Percentiles rank a stretch among this genome's conserved stretches.
Evolutionary conservation across 73 alveolate genomes (phyloP).

Genomic region (Paramecium octaurelia): DNA sequence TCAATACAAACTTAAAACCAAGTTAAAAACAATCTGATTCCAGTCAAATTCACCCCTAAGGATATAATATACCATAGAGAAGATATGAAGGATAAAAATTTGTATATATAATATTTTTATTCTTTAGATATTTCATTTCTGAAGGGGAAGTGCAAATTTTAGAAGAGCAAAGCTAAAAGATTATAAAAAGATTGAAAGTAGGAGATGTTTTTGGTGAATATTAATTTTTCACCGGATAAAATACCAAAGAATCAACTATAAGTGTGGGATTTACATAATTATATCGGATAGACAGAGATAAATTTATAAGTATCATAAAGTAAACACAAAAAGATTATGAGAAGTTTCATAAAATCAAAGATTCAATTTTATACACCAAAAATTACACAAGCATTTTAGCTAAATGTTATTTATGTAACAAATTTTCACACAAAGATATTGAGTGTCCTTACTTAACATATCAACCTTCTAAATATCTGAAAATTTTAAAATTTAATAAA

Average conservation of each 20-base stretch:
- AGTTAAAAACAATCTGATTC: neutral
- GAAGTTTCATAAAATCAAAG: slow-evolving; percentile 28
- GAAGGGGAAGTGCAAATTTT: slow-evolving; percentile 30
- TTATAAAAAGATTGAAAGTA: neutral
- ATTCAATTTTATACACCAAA: neutral
- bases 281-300: slow-evolving; percentile 51
- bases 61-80: slow-evolving; percentile 10
- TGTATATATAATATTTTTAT: neutral
- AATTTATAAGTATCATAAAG: neutral
- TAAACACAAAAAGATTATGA: slow-evolving; percentile 40
- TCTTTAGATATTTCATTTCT: slow-evolving; percentile 11
- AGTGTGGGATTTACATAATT: slow-evolving; percentile 30
- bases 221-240: slow-evolving; percentile 34
- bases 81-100: neutral
- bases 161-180: slow-evolving; percentile 8
- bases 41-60: neutral
- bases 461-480: neutral
- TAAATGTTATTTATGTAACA: neutral
- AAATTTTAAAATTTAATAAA: neutral
- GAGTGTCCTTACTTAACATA: slow-evolving; percentile 23
- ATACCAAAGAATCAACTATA: neutral
- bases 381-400: neutral
- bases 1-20: neutral
- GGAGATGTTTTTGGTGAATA: slow-evolving; percentile 51
- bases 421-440: neutral